Conservation (phyloP, 1,284 basidiomycete species). For the Leccinum ponderosum region DNA sequence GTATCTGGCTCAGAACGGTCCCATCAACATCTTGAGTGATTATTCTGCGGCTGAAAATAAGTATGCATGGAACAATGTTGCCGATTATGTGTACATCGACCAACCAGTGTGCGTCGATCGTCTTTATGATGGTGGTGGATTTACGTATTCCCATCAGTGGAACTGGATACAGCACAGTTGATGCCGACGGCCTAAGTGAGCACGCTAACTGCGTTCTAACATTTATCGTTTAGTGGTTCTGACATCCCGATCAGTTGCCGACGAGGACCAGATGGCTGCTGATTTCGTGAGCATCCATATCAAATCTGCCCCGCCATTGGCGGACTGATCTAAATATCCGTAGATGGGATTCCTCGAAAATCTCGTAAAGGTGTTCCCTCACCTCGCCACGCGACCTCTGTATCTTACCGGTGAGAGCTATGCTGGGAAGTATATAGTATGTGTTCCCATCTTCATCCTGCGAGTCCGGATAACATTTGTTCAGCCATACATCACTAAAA, state of each 20-base stretch:
- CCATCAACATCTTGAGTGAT: neutral
- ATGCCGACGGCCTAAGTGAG: neutral
- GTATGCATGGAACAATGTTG: neutral
- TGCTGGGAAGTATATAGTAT: conserved; percentile 27
- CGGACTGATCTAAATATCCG: neutral
- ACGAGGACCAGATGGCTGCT: neutral
- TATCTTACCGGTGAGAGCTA: too few species aligned
- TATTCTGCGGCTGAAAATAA: neutral
- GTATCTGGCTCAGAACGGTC: neutral
- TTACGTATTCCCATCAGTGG: too few species aligned
- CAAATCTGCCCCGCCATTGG: neutral
- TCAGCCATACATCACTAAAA: conserved; percentile 69
- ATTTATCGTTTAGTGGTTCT: neutral
- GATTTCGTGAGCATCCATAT: neutral
- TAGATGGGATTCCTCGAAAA: neutral
- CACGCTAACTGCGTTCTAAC: neutral
- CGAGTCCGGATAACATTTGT: neutral
- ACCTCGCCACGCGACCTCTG: too few species aligned
- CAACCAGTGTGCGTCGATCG: neutral
- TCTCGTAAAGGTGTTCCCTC: too few species aligned
- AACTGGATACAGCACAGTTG: too few species aligned
- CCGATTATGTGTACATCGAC: neutral
- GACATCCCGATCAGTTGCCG: neutral
- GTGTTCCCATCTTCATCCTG: conserved; percentile 17
- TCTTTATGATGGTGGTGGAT: too few species aligned